Evolutionary conservation across 805 yeast genomes (phyloP), one percentile per base, ranked within the genome.

Genomic region (Kodamaea kakaduensis): DNA sequence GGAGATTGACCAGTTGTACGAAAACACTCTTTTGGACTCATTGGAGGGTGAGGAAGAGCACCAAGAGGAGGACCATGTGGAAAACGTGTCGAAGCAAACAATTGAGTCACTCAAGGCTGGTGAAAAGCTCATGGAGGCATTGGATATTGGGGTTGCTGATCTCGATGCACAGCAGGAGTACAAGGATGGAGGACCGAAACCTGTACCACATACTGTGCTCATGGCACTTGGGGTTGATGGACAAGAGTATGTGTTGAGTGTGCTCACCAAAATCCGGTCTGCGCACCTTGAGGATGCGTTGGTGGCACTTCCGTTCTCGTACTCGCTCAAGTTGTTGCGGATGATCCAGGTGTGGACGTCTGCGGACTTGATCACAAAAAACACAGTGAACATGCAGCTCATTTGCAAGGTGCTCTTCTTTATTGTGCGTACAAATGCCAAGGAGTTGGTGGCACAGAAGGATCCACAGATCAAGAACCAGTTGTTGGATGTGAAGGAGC

Each of bases 101-200:
- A 67, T 81, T 54, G 98, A 93, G 51, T 84, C 96, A 2, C 71
- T 93, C 52, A 90, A 90, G 58, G 93, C 96, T 1, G 96, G 97
- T 44, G 98, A 90, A 60, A 81, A 81, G 51, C 61, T 90, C 31
- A 81, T 86, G 75, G 97, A 90, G 56, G 96, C 97, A 0, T 64
- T 90, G 32, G 97, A 93, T 45, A 64, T 89, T 41, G 95, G 94
- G 1, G 62, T 65, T 12, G 77, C 75, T 33, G 96, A 88, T 47
- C 61, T 85, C 26, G 81, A 76, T 27, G 74, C 75, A 9, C 46
- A 55, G 10, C 75, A 70, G 36, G 73, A 69, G 25, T 81, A 81
- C 50, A 24, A 52, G 52, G 42, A 61, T 60, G 34, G 69, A 66
- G 31, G 71, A 10, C 57, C 64, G 5, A 68, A 67, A 38, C 94